Conservation (phyloP, 352 stramenopile species). For the Salisapilia sapeloensis region DNA sequence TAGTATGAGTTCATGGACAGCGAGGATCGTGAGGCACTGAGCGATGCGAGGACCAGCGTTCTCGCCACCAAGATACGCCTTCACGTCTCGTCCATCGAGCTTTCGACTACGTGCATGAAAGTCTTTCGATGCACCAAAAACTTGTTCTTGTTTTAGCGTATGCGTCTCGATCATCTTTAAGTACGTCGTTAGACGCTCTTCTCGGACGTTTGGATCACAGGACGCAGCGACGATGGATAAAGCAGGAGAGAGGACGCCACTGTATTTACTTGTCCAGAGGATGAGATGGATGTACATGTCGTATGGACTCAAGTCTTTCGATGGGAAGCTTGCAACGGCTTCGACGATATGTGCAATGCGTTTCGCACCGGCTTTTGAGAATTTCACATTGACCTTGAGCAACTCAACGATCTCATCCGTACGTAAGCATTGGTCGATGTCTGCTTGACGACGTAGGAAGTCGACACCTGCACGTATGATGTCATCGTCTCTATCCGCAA, state of each 20-base stretch:
- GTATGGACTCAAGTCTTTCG: background rate
- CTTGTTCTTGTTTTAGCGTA: conserved; percentile 10
- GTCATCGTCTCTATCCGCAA: conserved; percentile 9
- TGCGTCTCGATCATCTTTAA: conserved; percentile 15
- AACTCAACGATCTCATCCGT: conserved; percentile 37
- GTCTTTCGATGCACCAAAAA: conserved; percentile 3
- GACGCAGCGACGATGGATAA: conserved; percentile 23
- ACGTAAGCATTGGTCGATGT: conserved; percentile 8
- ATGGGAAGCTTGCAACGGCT: conserved; percentile 31
- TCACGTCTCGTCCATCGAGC: conserved; percentile 31
- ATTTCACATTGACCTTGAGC: conserved; percentile 63
- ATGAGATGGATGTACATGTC: conserved; percentile 16
- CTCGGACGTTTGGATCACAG: conserved; percentile 4
- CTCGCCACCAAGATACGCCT: conserved; percentile 14
- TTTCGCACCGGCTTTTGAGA: conserved; percentile 49
- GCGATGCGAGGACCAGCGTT: conserved; percentile 17
- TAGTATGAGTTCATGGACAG: conserved; percentile 35
- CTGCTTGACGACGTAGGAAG: too few species aligned
- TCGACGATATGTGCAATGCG: conserved; percentile 44
- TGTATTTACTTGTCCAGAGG: conserved; percentile 53
- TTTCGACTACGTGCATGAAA: conserved; percentile 8
- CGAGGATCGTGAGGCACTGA: conserved; percentile 26
- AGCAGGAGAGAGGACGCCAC: conserved; percentile 25
- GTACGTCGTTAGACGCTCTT: conserved; percentile 10
- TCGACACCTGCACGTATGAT: too few species aligned